Evolutionary conservation across 805 yeast genomes (phyloP), one percentile per base, ranked within the genome.

Genomic region (Scheffersomyces ergatensis): DNA sequence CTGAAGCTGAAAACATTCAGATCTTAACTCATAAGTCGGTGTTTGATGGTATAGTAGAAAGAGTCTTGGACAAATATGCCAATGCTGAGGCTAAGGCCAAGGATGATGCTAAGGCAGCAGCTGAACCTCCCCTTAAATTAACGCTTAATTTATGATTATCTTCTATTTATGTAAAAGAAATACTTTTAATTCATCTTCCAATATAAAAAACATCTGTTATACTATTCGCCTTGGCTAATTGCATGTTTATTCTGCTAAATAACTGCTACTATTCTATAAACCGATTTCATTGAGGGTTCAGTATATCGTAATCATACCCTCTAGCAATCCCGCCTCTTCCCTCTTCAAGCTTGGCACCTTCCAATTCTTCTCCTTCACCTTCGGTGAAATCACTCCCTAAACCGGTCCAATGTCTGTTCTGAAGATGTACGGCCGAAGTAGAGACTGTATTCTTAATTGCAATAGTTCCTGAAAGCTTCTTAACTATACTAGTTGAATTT

Each of bases 291-390:
- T n/a, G n/a, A n/a, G n/a, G n/a, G n/a, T n/a, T n/a, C n/a, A n/a
- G n/a, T n/a, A n/a, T 48, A 42, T 65, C 71, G 38, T 49, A 64
- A 34, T 70, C 76, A 53, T 92, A 93, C 2, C 93, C 95, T 49
- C 98, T 73, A 2, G 99, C 99, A 41, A 92, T 78, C 30, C 99
- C 99, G 2, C 77, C 71, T 35, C 83, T 71, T 1, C 99, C 99
- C 48, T 83, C 82, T 55, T 89, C 96, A 0, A 89, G 74, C 0
- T 72, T 60, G 0, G 97, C 95, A 30, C 95, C 97, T 12, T 37
- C 42, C 38, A 67, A 72, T 13, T 59, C 66, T n/a, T 69, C 78
- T 5, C 62, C 70, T 1, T 63, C 67, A 7, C 63, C 66, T 5
- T 39, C 54, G 1, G 56, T 47, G 62, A 72, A 89, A 55, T 92